Conservation (phyloP, 805 yeast species). For the Wickerhamiella shivajii region DNA sequence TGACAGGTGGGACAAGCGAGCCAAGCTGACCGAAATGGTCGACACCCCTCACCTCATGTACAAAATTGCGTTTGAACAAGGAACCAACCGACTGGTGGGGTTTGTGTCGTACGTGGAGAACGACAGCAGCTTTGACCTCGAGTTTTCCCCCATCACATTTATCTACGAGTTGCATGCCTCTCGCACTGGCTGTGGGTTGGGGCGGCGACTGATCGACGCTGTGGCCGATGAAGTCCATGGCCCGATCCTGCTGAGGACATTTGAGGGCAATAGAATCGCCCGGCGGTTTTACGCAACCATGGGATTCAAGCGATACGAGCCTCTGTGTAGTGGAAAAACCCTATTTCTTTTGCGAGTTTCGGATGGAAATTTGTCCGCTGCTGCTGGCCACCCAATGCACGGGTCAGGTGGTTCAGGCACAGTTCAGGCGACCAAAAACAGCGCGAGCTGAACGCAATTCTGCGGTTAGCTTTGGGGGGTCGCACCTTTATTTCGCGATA, state of each 20-base stretch:
- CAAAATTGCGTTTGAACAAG: conserved; percentile 3
- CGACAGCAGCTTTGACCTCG: conserved; percentile 13
- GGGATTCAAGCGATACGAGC: too few species aligned
- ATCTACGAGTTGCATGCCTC: conserved; percentile 21
- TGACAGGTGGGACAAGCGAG: conserved; percentile 17
- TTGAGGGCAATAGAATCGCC: conserved; percentile 17
- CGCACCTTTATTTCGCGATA: too few species aligned
- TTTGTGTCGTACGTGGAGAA: conserved; percentile 15
- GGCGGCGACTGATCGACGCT: conserved; percentile 12
- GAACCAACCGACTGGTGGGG: conserved; percentile 9
- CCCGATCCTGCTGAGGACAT: conserved; percentile 17
- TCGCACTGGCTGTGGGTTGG: conserved; percentile 18
- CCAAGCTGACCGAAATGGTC: conserved; percentile 18
- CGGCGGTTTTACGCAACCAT: conserved; percentile 13
- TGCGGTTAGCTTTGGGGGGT: too few species aligned
- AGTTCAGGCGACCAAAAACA: too few species aligned
- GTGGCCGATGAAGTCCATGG: conserved; percentile 8
- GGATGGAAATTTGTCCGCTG: too few species aligned
- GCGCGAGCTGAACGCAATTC: too few species aligned
- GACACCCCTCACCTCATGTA: conserved; percentile 14
- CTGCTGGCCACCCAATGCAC: too few species aligned
- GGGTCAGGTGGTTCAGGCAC: too few species aligned
- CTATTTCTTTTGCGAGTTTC: too few species aligned
- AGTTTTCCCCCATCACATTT: conserved; percentile 13
- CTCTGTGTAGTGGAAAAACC: too few species aligned